Conservation (phyloP, 306 rosid genomes). For the Cicer bijugum region DNA sequence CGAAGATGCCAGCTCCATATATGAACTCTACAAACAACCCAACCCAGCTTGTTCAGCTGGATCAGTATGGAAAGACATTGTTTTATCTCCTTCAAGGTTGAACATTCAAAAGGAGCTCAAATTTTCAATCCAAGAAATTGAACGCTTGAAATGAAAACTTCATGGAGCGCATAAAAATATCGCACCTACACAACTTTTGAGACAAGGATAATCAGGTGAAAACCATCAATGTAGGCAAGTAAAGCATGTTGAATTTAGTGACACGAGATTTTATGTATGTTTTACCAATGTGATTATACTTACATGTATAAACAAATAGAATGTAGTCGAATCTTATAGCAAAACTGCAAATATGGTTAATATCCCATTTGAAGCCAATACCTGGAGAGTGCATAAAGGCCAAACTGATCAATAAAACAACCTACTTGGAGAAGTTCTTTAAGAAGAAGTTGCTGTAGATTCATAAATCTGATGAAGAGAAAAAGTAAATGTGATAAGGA, state of each 20-base stretch:
- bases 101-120: conserved; percentile 89
- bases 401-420: conserved; percentile 33
- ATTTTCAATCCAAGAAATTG: conserved; percentile 81
- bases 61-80: conserved; percentile 94
- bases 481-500: no score
- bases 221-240: neutral
- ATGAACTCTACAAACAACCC: conserved; percentile 80
- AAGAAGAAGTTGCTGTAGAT: no score
- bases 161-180: conserved; percentile 18
- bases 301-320: conserved; percentile 44
- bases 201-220: conserved; percentile 34
- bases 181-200: conserved; percentile 15
- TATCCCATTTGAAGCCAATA: neutral
- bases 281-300: conserved; percentile 30
- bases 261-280: conserved; percentile 36
- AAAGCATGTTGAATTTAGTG: conserved; percentile 32
- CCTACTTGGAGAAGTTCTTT: conserved; percentile 11
- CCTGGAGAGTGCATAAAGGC: neutral
- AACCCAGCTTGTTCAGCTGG: conserved; percentile 78
- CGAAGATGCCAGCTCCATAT: conserved; percentile 67
- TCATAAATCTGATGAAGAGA: no score
- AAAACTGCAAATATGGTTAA: neutral
- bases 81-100: conserved; percentile 84
- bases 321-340: conserved; percentile 31
- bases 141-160: conserved; percentile 52